Base-by-base conservation (phyloP, 2,329 filamentous ascomycete species). In the Byssochlamys sp. region DNA sequence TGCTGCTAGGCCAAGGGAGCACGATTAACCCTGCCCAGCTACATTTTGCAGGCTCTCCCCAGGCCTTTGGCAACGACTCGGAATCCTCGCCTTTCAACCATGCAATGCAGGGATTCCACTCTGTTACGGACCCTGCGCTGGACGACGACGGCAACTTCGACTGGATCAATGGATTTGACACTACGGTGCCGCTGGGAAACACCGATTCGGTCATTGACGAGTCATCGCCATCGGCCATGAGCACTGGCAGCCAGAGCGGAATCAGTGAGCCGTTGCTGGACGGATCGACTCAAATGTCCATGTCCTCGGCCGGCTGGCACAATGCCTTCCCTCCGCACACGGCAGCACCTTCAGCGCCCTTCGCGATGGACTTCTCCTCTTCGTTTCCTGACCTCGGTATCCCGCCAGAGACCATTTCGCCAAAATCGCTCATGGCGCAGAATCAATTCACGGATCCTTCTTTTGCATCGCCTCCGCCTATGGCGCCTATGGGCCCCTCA, bases 181-280 rank as follows among this genome's bases (percentile, higher is more conserved):
- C 87, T 66, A 84, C 88, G 52, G 84, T 92, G 79, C 83, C 83
- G 6, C 85, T 90, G 70, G 81, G 80, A 65, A 83, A 82, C 57
- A 76, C 79, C 57, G 91, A 96, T 65, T 87, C 86, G 63, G 90
- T 89, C 28, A 83, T 96, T 56, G 92, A 96, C 66, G 91, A 89
- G 59, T 97, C 94, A 10, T 97, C 94, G 12, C 94, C 94, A 14
- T 97, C 94, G 7, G 91, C 91, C 52, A 92, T 97, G 72, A 97
- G 92, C 77, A 95, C 90, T 50, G 90, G 89, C 59, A 97, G 91
- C 74, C 91, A 95, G 69, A 92, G 89, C 71, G 72, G 72, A 10
- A 72, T 72, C 53, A 95, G 90, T 73, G 94, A 97, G 70, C 85
- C 91, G 59, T 91, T 96, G 87, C 80, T 94, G 58, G 91, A 96